phyloP scores from a whole-genome alignment of 1,284 basidiomycete species.

The Acaromyces ingoldii region DNA sequence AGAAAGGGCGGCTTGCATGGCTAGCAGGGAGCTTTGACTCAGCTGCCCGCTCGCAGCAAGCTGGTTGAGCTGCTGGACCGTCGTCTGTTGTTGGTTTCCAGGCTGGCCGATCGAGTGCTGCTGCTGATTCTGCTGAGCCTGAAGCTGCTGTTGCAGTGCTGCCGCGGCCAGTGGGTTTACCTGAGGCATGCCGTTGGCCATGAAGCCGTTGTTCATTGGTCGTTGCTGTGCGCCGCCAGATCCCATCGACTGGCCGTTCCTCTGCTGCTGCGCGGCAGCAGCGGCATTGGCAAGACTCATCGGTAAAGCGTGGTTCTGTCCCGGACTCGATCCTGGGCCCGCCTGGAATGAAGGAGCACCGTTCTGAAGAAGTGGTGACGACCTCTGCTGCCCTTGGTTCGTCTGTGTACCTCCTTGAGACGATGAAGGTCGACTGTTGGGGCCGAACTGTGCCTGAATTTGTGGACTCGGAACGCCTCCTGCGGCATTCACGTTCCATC shows the following conservation, averaged over 20 bases:
- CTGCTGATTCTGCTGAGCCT: conserved; percentile 2
- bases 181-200: background rate
- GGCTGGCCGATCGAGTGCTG: background rate
- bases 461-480: no score
- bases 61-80: background rate
- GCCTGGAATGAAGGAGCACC: background rate
- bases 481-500: no score
- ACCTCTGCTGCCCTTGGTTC: background rate
- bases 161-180: conserved; percentile 1
- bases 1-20: conserved; percentile 5
- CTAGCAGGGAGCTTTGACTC: no score
- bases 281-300: no score
- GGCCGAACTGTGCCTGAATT: conserved; percentile 1
- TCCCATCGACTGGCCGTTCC: background rate
- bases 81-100: background rate
- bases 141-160: conserved; percentile 3
- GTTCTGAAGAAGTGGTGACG: conserved; percentile 1
- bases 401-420: background rate
- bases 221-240: no score
- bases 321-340: conserved; percentile 1
- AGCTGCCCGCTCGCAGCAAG: background rate
- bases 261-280: background rate
- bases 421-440: background rate
- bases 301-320: background rate
- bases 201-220: no score